Evolutionary conservation across 2,329 filamentous ascomycete genomes (phyloP).

Genomic region (Phaeosphaeria sp.): DNA sequence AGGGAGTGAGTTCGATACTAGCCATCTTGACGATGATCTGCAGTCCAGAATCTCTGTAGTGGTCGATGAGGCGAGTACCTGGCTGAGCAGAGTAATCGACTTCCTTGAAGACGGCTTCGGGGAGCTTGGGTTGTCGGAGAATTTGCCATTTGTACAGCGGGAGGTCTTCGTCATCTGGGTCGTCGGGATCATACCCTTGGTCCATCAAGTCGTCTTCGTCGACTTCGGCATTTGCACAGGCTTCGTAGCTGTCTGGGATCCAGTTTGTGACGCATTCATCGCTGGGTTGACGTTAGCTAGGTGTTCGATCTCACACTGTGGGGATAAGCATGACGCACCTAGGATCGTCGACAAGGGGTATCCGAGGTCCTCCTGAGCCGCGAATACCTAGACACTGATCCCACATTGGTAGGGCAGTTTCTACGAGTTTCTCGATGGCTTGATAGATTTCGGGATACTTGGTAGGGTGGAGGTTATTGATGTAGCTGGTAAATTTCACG

Average conservation of each 20-base stretch:
- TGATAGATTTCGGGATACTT: constrained; percentile 26
- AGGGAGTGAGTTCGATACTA: constrained; percentile 65
- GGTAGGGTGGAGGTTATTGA: constrained; percentile 62
- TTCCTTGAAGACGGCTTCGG: constrained; percentile 14
- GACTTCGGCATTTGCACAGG: constrained; percentile 8
- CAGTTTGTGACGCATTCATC: constrained; percentile 22
- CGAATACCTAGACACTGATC: constrained; percentile 23
- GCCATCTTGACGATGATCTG: constrained; percentile 71
- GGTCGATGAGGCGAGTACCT: constrained; percentile 19
- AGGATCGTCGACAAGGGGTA: constrained; percentile 3
- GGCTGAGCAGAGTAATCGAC: constrained; percentile 6
- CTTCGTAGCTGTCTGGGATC: constrained; percentile 12
- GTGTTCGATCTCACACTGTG: no score
- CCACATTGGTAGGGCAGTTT: constrained; percentile 28
- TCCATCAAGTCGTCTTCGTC: neutral
- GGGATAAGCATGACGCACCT: no score
- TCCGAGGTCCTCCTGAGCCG: constrained; percentile 16
- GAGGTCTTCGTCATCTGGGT: neutral
- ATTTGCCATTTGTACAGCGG: constrained; percentile 20
- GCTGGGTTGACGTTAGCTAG: constrained; percentile 4
- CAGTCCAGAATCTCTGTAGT: constrained; percentile 41
- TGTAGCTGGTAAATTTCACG: constrained; percentile 57
- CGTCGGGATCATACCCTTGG: neutral
- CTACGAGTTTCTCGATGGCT: constrained; percentile 27
- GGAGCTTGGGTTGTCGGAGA: constrained; percentile 23